Evolutionary conservation across 208 protist species (phyloP).

Genomic region (Phytomonas sp.): DNA sequence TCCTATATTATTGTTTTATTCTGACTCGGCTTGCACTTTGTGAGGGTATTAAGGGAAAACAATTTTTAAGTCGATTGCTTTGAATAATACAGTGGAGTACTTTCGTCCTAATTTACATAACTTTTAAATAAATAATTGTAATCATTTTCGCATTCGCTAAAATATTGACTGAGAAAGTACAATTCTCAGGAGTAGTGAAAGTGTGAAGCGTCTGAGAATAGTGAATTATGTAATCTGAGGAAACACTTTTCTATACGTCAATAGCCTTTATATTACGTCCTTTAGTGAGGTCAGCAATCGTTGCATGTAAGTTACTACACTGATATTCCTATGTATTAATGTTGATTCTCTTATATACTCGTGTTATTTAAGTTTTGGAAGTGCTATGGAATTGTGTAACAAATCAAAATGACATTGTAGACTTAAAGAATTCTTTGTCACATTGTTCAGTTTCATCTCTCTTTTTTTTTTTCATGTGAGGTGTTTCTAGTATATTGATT

Average conservation of each 20-base stretch:
- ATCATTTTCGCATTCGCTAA: not conserved
- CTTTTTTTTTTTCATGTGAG: conserved; percentile 2
- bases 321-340: not conserved
- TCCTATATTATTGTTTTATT: not conserved
- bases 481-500: not conserved
- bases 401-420: not conserved
- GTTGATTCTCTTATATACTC: conserved; percentile 9
- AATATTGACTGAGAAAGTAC: not conserved
- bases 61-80: not conserved
- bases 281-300: not conserved
- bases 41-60: not conserved
- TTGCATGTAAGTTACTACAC: not conserved
- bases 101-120: not conserved
- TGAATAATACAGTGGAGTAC: not conserved
- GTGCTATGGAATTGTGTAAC: not conserved
- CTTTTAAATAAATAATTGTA: not conserved
- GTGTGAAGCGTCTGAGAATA: not conserved
- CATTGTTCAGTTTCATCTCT: conserved; percentile 1
- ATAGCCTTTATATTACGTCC: not conserved
- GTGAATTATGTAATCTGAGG: not conserved
- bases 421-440: not conserved
- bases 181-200: not conserved
- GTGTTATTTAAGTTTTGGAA: not conserved
- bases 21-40: not conserved
- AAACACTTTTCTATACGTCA: conserved; percentile 9